These are phyloP conservation scores for Huiozyma sinensis DNA, from an alignment of 805 yeast species.

Conservation along the genomic window DNA sequence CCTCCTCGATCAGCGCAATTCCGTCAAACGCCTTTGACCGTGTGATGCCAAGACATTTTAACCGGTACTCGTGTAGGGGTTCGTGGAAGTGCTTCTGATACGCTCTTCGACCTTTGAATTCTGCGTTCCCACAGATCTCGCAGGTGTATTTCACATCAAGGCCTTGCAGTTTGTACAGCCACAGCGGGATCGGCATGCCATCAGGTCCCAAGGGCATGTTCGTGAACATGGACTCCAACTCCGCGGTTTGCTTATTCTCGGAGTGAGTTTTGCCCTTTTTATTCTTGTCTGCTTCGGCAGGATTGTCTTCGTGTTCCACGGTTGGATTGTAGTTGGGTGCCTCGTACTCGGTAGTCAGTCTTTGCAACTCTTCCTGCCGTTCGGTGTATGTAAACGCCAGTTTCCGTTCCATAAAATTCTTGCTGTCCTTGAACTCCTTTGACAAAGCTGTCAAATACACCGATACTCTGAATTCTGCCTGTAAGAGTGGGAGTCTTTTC, in stretches of 20 bases:
- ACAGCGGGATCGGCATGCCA: conserved; percentile 84
- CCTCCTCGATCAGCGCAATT: conserved; percentile 59
- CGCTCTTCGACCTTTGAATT: conserved; percentile 61
- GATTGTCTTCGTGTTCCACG: conserved; percentile 29
- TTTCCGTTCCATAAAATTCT: conserved; percentile 51
- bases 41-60: conserved; percentile 61
- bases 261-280: conserved; percentile 12
- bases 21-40: conserved; percentile 47
- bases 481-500: conserved; percentile 16
- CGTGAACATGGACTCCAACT: conserved; percentile 15
- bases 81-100: conserved; percentile 72
- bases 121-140: conserved; percentile 74
- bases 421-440: conserved; percentile 39
- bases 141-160: conserved; percentile 61
- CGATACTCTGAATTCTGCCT: conserved; percentile 33
- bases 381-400: conserved; percentile 64
- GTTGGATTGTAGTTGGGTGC: conserved; percentile 31
- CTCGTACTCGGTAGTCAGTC: conserved; percentile 28
- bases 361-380: conserved; percentile 42
- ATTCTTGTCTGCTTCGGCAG: conserved; percentile 7
- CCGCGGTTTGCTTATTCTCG: conserved; percentile 6
- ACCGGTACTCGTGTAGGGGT: conserved; percentile 59
- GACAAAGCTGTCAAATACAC: conserved; percentile 31
- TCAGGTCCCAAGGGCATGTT: conserved; percentile 76
- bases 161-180: conserved; percentile 89